phyloP scores from a whole-genome alignment of 805 yeast genomes.

The Pichia rugopelliculosa region DNA sequence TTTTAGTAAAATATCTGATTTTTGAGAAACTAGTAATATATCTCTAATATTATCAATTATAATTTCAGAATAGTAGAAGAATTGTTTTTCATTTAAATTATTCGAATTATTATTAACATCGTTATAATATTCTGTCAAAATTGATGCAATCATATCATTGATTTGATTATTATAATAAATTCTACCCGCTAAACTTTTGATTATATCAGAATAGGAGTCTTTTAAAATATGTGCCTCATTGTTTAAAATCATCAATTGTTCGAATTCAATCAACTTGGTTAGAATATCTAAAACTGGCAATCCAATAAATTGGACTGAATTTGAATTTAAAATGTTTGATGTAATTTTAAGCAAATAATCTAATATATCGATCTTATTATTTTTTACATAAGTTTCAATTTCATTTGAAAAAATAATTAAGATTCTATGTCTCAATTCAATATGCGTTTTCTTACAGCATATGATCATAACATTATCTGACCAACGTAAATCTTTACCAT shows the following conservation, averaged over 20 bases:
- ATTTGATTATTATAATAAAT: slow-evolving; percentile 83
- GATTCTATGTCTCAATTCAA: slow-evolving; percentile 27
- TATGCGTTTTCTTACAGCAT: slow-evolving; percentile 65
- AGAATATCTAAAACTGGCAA: slow-evolving; percentile 76
- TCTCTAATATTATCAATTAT: slow-evolving; percentile 22
- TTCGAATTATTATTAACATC: slow-evolving; percentile 17
- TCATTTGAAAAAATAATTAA: slow-evolving; percentile 35
- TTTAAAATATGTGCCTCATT: slow-evolving; percentile 30
- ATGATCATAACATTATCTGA: slow-evolving; percentile 49
- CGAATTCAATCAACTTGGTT: slow-evolving; percentile 48
- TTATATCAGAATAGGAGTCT: slow-evolving; percentile 41
- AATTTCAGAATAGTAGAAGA: slow-evolving; percentile 16
- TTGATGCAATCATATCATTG: slow-evolving; percentile 69
- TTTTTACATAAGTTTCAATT: slow-evolving; percentile 30
- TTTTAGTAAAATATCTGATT: slow-evolving; percentile 29
- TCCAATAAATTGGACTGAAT: slow-evolving; percentile 76
- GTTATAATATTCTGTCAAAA: slow-evolving; percentile 39
- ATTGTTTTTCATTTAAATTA: slow-evolving; percentile 9
- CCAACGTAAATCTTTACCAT: slow-evolving; percentile 37
- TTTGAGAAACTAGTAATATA: slow-evolving; percentile 18
- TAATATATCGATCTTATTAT: slow-evolving; percentile 10
- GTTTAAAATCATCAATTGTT: slow-evolving; percentile 26
- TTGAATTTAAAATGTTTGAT: slow-evolving; percentile 54
- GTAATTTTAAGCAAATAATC: slow-evolving; percentile 20
- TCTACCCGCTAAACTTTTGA: slow-evolving; percentile 67